Base-by-base conservation (phyloP, 163 green algal genomes). In the Chloroidium sp. region DNA sequence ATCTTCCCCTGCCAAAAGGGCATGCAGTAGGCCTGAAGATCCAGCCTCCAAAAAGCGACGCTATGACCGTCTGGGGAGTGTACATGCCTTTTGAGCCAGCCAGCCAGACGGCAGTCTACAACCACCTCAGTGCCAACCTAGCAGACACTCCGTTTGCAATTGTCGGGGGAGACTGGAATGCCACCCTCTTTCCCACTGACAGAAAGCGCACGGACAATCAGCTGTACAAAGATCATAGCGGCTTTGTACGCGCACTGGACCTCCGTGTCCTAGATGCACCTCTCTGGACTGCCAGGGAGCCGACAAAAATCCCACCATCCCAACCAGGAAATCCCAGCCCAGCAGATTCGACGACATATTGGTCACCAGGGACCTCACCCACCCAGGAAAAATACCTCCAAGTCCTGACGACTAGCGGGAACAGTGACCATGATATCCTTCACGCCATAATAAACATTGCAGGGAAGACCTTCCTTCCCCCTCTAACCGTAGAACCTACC, bases 271-370 rank as follows among this genome's bases (percentile, higher is more conserved):
- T 36, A 36, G 36, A 36, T 36, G 36, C 36, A 36, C 36, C 36
- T 36, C 36, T 36, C 36, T 36, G 36, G 36, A 36, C 36, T 36
- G 36, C 36, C 36, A 36, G 36, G 36, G 36, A 36, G 36, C 36
- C 36, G 36, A 36, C 36, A 36, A 72, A 10, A 10, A 72, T 72
- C 6, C 64, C 8, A 10, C 64, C 6, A 72, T 6, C 6, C 64
- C 6, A 6, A 72, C 6, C 64, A 72, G 64, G 64, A 10, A 10
- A 6, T 72, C 8, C 64, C 64, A 10, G 6, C 64, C 64, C 69
- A 76, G 69, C 69, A 36, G 69, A 3, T 60, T 76, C 69, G 69
- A 76, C 14, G 69, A 76, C 14, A 76, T 76, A 59, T 14, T 76
- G 6, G 59, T 76, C 69, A 4, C 69, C 10, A 3, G 10, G 6